Percentiles rank a stretch among this genome's conserved stretches.
Evolutionary conservation across 192 early-diverging fungal genomes (phyloP).

Genomic region (Coemansia sp.): DNA sequence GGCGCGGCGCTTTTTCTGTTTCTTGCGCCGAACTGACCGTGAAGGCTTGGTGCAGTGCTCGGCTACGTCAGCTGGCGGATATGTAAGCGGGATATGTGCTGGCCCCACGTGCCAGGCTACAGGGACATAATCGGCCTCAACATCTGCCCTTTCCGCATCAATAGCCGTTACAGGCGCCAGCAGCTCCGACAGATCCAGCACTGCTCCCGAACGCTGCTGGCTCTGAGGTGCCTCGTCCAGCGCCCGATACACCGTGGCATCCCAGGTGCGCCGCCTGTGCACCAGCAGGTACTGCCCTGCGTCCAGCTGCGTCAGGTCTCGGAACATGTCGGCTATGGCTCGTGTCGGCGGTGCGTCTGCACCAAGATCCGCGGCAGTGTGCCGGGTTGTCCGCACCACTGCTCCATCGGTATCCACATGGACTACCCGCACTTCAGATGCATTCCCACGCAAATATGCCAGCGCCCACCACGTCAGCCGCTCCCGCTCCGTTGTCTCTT

Average conservation of each 20-base stretch:
- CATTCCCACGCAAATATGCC: constrained; percentile 39
- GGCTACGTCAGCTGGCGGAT: constrained; percentile 32
- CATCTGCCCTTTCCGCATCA: constrained; percentile 9
- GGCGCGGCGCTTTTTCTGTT: not conserved
- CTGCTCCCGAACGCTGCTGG: constrained; percentile 8
- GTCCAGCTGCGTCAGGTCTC: constrained; percentile 20
- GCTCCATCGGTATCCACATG: constrained; percentile 19
- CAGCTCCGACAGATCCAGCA: constrained; percentile 29
- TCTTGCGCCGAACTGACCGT: constrained; percentile 3
- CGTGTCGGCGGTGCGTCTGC: constrained; percentile 38
- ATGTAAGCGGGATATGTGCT: constrained; percentile 34
- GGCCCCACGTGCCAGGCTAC: constrained; percentile 35
- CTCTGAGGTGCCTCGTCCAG: constrained; percentile 16
- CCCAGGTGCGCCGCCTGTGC: constrained; percentile 41
- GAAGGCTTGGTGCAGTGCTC: not conserved
- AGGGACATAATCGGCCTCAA: constrained; percentile 41
- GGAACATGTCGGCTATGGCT: constrained; percentile 22
- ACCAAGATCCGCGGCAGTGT: constrained; percentile 18
- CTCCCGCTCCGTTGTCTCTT: constrained; percentile 35
- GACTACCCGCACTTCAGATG: constrained; percentile 45
- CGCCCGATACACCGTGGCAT: constrained; percentile 43
- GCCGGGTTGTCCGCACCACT: constrained; percentile 11
- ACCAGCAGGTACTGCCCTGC: constrained; percentile 36
- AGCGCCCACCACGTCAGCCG: constrained; percentile 47
- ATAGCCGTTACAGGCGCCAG: constrained; percentile 6